A percentile compares a stretch with the other conserved stretches of the same genome.
Evolutionary conservation across 2,329 filamentous ascomycete species (phyloP).

Genomic region (Neopestalotiopsis rosae): DNA sequence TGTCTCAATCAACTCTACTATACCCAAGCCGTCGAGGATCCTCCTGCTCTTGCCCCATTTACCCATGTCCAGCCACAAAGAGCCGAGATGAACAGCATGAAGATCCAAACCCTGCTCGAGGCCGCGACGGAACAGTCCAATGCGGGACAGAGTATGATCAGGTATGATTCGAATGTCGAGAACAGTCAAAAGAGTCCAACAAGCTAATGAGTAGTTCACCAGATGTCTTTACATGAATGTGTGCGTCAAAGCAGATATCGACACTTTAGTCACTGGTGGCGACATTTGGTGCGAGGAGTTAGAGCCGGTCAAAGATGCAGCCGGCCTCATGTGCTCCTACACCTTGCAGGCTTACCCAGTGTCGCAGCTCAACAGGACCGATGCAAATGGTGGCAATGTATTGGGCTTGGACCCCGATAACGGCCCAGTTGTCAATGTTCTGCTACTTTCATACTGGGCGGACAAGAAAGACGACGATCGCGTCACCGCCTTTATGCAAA

Average conservation of each 20-base stretch:
- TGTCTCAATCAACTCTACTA: slow-evolving; percentile 22
- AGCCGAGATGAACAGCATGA: slow-evolving; percentile 18
- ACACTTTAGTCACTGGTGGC: background rate
- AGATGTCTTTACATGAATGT: slow-evolving; percentile 1
- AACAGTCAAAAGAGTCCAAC: background rate
- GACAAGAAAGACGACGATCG: background rate
- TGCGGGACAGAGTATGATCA: slow-evolving; percentile 12
- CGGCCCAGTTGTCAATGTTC: background rate
- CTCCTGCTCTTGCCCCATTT: slow-evolving; percentile 13
- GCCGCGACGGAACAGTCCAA: slow-evolving; percentile 18
- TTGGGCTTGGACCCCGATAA: slow-evolving; percentile 2
- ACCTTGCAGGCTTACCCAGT: slow-evolving; percentile 1
- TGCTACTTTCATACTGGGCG: background rate
- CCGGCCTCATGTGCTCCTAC: background rate
- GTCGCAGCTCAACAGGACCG: background rate
- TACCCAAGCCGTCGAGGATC: slow-evolving; percentile 14
- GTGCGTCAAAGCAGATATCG: background rate
- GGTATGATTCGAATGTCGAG: background rate
- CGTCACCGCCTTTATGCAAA: background rate
- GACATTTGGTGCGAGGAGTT: background rate
- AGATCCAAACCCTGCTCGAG: slow-evolving; percentile 17
- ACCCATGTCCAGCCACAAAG: slow-evolving; percentile 17
- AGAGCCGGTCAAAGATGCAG: background rate
- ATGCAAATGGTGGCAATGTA: background rate
- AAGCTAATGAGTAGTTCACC: background rate